A percentile compares a stretch with the other conserved stretches of the same genome.
phyloP scores from a whole-genome alignment of 441 rosid species.

The Croton setiger region DNA sequence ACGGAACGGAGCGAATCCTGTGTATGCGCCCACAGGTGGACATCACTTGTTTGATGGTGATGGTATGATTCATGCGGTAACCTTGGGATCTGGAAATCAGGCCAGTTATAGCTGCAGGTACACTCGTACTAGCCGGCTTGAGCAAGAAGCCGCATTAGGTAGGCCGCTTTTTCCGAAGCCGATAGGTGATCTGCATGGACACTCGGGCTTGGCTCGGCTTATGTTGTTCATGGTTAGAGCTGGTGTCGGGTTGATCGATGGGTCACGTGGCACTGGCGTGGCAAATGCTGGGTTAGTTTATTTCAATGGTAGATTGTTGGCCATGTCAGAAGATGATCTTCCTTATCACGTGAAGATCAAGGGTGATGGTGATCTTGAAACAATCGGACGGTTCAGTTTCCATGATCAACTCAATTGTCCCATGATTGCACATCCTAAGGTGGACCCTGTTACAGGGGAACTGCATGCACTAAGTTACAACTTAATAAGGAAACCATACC shows the following conservation, averaged over 20 bases:
- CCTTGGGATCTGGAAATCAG: slow-evolving; percentile 30
- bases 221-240: slow-evolving; percentile 54
- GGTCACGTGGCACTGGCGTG: slow-evolving; percentile 51
- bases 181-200: slow-evolving; percentile 67
- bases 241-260: slow-evolving; percentile 45
- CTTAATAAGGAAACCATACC: slow-evolving; percentile 48
- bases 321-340: slow-evolving; percentile 79
- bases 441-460: slow-evolving; percentile 58
- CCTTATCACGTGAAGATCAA: slow-evolving; percentile 59
- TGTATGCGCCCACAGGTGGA: slow-evolving; percentile 47
- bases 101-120: slow-evolving; percentile 62
- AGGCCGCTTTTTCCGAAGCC: slow-evolving; percentile 59
- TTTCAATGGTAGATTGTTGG: slow-evolving; percentile 61
- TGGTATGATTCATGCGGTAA: slow-evolving; percentile 77
- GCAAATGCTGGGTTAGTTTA: slow-evolving; percentile 68
- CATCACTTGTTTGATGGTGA: slow-evolving; percentile 76
- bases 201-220: slow-evolving; percentile 58
- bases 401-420: slow-evolving; percentile 46
- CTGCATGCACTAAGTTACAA: slow-evolving; percentile 57
- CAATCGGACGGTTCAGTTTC: slow-evolving; percentile 52
- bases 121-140: slow-evolving; percentile 56
- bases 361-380: slow-evolving; percentile 50
- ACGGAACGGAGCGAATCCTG: slow-evolving; percentile 69
- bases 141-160: slow-evolving; percentile 51
- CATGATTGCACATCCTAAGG: slow-evolving; percentile 69